Base-by-base conservation (phyloP, 345 rosid genomes). In the Aquilaria malaccensis region DNA sequence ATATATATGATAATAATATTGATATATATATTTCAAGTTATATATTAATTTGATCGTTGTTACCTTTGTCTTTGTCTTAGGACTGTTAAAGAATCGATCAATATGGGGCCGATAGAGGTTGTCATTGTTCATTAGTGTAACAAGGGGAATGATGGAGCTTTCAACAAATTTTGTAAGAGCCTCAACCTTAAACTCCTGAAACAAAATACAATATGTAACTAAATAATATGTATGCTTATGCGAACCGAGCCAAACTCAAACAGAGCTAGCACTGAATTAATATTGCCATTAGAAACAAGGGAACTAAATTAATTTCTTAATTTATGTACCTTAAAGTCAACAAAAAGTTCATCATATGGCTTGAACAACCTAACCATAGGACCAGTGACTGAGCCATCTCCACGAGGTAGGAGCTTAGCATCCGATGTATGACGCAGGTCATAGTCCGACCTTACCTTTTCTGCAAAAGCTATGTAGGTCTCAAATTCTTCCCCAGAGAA, bases 321-420 rank as follows among this genome's bases (percentile, higher is more conserved):
- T 43, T 6, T 37, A 11, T 32, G 33, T 79, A 94, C 97, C 97
- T 94, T 78, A 50, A 70, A 76, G 70, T 90, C 99, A 29, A 86
- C 87, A 72, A 76, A 77, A 55, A 80, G 84, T 67, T 94, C 97
- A 64, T 94, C 97, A 70, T 90, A 94, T 71, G 97, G 99, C 87
- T 94, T 94, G 76, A 90, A 85, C 69, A 94, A 76, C 82, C 97
- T 91, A 59, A 94, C 88, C 1, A 86, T 58, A 48, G 99, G 97
- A 11, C 96, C 97, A 15, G 85, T 10, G 30, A 85, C 84, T 7
- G 94, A 81, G 55, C 89, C 69, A 2, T 94, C 99, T 37, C 99
- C 97, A 47, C 83, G 85, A 30, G 99, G 93, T 76, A 94, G 96
- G 71, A 79, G 76, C 75, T 94, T 91, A 30, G 93, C 95, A 75